Evolutionary conservation across 148 eudicot species (phyloP), one percentile per base, ranked within the genome.

Genomic region (Fagopyrum tataricum): DNA sequence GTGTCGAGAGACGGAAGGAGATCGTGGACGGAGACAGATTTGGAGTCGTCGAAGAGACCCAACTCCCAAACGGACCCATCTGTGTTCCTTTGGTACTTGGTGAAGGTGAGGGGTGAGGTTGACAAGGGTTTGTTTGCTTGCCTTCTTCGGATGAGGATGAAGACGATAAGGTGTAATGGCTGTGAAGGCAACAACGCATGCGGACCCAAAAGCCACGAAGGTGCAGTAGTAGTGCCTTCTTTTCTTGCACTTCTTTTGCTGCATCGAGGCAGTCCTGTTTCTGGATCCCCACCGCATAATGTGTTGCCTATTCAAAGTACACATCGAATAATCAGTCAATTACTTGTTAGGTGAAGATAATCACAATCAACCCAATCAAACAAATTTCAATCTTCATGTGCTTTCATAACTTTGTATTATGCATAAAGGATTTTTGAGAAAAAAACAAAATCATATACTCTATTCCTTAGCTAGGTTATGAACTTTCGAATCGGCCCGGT

Each of bases 1-100:
- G 10, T 26, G 70, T 73, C 20, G 46, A 67, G 43, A 67, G 46
- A 39, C n/a, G 70, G 40, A 0, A 90, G 68, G 0, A 92, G 76
- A 66, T 88, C 87, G 14, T 75, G 75, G 2, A 88, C 72, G 0
- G 85, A 75, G 26, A 92, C 73, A 1, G 64, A 6, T 48, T 81
- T 84, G 0, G 86, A 76, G 49, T 75, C 71, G 72, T 89, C 81
- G 23, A 86, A 84, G 71, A 86, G 83, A 21, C 82, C 81, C 5
- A 88, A 46, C 46, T 88, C 93, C 93, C 96, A 90, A 14, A 62
- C 69, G 4, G 56, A 52, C 6, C 86, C 85, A 21, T 87, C 82
- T 14, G 84, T 86, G 12, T 69, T 78, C 67, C 88, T 87, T 48
- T 75, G 74, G 56, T 15, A 52, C 58, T 64, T 67, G 41, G 17